These are phyloP conservation scores for Colletotrichum sp. DNA, from an alignment of 2,329 filamentous ascomycete genomes.

Conservation along the genomic window DNA sequence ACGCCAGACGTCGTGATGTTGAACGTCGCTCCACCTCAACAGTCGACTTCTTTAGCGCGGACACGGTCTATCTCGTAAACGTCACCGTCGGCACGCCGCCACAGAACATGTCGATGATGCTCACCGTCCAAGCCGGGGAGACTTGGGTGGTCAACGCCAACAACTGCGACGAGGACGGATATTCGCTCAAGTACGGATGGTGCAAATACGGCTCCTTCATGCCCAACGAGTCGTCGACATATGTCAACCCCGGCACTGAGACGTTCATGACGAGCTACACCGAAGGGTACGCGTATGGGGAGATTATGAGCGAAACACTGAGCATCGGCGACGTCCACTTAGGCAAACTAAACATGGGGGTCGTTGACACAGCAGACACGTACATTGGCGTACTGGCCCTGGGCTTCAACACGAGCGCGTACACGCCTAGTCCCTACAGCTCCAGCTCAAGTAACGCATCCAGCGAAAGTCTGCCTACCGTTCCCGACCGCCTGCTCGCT, in stretches of 20 bases:
- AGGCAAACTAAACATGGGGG: slow-evolving; percentile 58
- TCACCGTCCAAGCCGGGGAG: neutral
- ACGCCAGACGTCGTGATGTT: neutral
- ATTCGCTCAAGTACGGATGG: neutral
- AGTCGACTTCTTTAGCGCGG: neutral
- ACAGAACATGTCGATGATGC: neutral
- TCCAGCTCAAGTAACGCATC: slow-evolving; percentile 9
- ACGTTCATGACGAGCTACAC: slow-evolving; percentile 65
- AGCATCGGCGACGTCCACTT: slow-evolving; percentile 51
- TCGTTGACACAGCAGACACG: slow-evolving; percentile 52
- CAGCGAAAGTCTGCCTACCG: slow-evolving; percentile 49
- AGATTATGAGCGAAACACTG: slow-evolving; percentile 51
- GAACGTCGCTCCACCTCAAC: neutral
- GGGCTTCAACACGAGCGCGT: slow-evolving; percentile 58
- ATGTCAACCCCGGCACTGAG: slow-evolving; percentile 40
- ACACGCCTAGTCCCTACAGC: slow-evolving; percentile 29
- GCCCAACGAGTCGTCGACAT: slow-evolving; percentile 51
- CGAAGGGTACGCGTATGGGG: slow-evolving; percentile 44
- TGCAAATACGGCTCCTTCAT: slow-evolving; percentile 31
- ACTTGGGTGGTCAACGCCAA: neutral
- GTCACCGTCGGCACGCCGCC: slow-evolving; percentile 13
- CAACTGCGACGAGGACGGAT: neutral
- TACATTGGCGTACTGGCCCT: slow-evolving; percentile 65
- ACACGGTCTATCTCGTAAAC: slow-evolving; percentile 4
- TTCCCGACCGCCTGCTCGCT: slow-evolving; percentile 67